These are phyloP conservation scores for Sonneratia caseolaris DNA, from an alignment of 345 rosid species.

Conservation along the genomic window DNA sequence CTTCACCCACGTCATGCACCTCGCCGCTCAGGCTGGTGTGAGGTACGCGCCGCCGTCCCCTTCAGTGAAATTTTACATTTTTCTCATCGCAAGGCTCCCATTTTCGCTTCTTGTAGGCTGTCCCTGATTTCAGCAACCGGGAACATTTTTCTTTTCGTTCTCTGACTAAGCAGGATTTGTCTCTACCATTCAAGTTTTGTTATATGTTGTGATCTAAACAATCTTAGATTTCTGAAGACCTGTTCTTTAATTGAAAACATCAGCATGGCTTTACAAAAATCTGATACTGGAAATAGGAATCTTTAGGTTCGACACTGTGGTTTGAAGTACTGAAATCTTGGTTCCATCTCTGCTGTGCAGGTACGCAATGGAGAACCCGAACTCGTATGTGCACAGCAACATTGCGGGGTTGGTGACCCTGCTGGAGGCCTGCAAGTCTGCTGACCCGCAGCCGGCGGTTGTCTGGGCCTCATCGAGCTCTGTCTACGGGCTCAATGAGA, in stretches of 20 bases:
- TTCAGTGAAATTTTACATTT: not conserved
- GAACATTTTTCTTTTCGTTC: not conserved
- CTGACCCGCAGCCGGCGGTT: conserved; percentile 26
- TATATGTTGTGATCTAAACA: not conserved
- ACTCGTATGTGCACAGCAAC: conserved; percentile 26
- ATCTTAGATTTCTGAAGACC: not conserved
- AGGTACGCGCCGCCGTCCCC: conserved; percentile 8
- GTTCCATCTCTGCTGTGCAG: conserved; percentile 3
- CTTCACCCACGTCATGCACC: conserved; percentile 32
- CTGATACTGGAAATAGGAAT: not conserved
- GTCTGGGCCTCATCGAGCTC: conserved; percentile 37
- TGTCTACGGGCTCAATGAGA: conserved; percentile 27
- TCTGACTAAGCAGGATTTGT: not conserved
- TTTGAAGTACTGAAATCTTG: not conserved
- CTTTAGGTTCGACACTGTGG: not conserved
- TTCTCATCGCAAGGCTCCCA: not conserved
- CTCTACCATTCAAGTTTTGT: not conserved
- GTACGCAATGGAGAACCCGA: conserved; percentile 28
- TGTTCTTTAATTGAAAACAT: not conserved
- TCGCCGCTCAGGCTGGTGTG: conserved; percentile 35
- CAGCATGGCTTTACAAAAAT: not conserved
- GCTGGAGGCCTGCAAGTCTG: conserved; percentile 26
- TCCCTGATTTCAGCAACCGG: too few relatives aligned
- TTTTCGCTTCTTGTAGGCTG: not conserved
- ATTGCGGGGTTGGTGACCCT: conserved; percentile 26